A percentile compares a stretch with the other conserved stretches of the same genome.
Evolutionary conservation across 352 stramenopile genomes (phyloP).

Genomic region (Phytopythium litorale): DNA sequence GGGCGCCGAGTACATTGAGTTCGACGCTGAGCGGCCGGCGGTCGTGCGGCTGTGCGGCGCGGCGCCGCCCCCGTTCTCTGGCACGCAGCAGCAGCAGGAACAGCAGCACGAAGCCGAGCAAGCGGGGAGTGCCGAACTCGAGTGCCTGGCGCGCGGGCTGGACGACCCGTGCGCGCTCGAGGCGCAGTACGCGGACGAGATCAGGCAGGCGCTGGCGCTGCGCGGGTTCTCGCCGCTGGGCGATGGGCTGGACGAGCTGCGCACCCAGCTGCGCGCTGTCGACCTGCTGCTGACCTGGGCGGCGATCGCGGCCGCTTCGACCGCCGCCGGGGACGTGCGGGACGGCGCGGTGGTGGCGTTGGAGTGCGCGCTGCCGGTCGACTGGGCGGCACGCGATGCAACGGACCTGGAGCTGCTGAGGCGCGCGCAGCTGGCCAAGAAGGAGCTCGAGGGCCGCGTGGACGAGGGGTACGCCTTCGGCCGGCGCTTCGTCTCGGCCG

Average conservation of each 20-base stretch:
- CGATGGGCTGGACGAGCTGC: slow-evolving; percentile 21
- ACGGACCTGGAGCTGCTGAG: slow-evolving; percentile 14
- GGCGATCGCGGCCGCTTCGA: slow-evolving; percentile 7
- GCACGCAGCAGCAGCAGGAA: neutral
- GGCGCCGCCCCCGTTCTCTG: neutral
- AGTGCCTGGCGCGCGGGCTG: slow-evolving; percentile 41
- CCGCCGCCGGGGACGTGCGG: slow-evolving; percentile 1
- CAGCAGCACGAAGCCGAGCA: no score
- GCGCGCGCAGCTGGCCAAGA: slow-evolving; percentile 32
- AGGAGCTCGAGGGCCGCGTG: slow-evolving; percentile 30
- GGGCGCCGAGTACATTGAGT: slow-evolving; percentile 59
- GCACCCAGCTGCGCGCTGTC: slow-evolving; percentile 33
- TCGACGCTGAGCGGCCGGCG: slow-evolving; percentile 34
- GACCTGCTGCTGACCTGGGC: slow-evolving; percentile 40
- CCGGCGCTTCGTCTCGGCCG: slow-evolving; percentile 48
- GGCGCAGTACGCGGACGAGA: slow-evolving; percentile 29
- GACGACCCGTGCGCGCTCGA: slow-evolving; percentile 12
- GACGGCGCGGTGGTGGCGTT: slow-evolving; percentile 6
- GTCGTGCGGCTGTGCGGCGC: slow-evolving; percentile 36
- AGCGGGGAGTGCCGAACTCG: slow-evolving; percentile 20
- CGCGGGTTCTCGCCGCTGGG: slow-evolving; percentile 36
- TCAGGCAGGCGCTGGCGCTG: slow-evolving; percentile 20
- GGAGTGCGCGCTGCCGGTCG: neutral
- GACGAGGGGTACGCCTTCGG: slow-evolving; percentile 69
- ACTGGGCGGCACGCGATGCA: slow-evolving; percentile 3